Percentiles rank a stretch among this genome's conserved stretches.
Conservation (phyloP, 768 basidiomycete genomes). For the Punctularia strigosozonata region DNA sequence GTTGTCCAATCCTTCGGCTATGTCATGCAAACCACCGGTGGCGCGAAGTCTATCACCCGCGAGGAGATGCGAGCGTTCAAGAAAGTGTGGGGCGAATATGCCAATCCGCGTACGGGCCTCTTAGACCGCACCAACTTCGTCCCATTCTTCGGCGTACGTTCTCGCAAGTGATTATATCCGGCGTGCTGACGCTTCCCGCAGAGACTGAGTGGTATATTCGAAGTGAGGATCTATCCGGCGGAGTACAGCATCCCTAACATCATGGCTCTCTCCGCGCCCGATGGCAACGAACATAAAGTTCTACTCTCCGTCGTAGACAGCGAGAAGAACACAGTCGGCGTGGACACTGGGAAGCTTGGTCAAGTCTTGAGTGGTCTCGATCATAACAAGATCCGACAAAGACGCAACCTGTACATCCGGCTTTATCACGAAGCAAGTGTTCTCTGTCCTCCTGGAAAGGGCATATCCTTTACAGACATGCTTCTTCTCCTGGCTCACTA, state of each 20-base stretch:
- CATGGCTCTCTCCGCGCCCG: constrained; percentile 27
- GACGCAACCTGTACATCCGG: constrained; percentile 60
- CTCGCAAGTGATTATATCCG: not conserved
- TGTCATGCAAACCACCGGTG: constrained; percentile 79
- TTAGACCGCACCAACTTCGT: constrained; percentile 61
- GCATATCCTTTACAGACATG: constrained; percentile 89
- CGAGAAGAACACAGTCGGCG: constrained; percentile 28
- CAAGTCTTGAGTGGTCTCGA: constrained; percentile 54
- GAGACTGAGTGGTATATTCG: constrained; percentile 81
- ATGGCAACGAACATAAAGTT: constrained; percentile 8
- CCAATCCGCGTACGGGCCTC: constrained; percentile 68
- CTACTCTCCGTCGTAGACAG: constrained; percentile 17
- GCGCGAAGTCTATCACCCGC: constrained; percentile 72
- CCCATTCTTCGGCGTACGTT: constrained; percentile 71
- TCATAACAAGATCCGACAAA: constrained; percentile 43
- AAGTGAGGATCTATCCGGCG: constrained; percentile 72
- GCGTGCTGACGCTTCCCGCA: constrained; percentile 18
- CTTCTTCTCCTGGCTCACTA: constrained; percentile 80
- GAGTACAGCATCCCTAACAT: constrained; percentile 57
- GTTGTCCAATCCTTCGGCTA: constrained; percentile 95
- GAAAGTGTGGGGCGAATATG: constrained; percentile 83
- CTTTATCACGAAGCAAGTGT: constrained; percentile 83
- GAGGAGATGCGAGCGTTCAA: constrained; percentile 94
- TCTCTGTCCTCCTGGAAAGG: constrained; percentile 55
- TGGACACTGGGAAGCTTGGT: constrained; percentile 58